phyloP scores from a whole-genome alignment of 2,329 filamentous ascomycete genomes.

The Fusarium chaquense region DNA sequence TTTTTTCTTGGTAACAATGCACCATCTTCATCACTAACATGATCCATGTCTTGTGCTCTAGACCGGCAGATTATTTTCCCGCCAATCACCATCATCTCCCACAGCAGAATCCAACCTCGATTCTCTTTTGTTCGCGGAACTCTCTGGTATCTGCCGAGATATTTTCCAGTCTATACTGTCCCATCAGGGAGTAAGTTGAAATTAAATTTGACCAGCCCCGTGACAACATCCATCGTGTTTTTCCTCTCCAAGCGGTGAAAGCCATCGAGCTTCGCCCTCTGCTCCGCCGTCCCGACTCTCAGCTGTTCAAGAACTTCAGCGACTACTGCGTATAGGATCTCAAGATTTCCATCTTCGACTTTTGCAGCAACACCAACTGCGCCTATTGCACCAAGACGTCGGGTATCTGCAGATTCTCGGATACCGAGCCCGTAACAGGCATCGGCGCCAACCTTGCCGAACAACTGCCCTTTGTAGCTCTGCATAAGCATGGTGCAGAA shows the following conservation, averaged over 20 bases:
- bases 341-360: conserved; percentile 61
- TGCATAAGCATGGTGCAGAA: conserved; percentile 62
- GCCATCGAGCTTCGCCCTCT: conserved; percentile 45
- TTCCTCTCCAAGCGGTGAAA: conserved; percentile 52
- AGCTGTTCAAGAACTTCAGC: conserved; percentile 60
- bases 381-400: conserved; percentile 52
- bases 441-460: conserved; percentile 64
- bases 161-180: not conserved
- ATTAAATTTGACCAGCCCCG: conserved; percentile 45
- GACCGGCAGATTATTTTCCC: conserved; percentile 10
- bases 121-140: not conserved
- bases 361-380: conserved; percentile 60
- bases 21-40: conserved; percentile 19
- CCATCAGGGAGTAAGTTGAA: conserved; percentile 24
- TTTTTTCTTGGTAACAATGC: not conserved
- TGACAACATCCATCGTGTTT: conserved; percentile 56
- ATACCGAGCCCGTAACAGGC: conserved; percentile 61
- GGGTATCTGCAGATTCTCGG: conserved; percentile 53
- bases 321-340: conserved; percentile 58
- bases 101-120: not conserved
- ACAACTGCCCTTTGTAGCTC: conserved; percentile 52
- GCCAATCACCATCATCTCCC: conserved; percentile 12
- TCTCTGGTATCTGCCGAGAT: not conserved
- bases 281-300: conserved; percentile 51
- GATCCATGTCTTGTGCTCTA: not conserved